A percentile compares a stretch with the other conserved stretches of the same genome.
Evolutionary conservation across 2,329 filamentous ascomycete genomes (phyloP).

Genomic region (Fusarium albosuccineum): DNA sequence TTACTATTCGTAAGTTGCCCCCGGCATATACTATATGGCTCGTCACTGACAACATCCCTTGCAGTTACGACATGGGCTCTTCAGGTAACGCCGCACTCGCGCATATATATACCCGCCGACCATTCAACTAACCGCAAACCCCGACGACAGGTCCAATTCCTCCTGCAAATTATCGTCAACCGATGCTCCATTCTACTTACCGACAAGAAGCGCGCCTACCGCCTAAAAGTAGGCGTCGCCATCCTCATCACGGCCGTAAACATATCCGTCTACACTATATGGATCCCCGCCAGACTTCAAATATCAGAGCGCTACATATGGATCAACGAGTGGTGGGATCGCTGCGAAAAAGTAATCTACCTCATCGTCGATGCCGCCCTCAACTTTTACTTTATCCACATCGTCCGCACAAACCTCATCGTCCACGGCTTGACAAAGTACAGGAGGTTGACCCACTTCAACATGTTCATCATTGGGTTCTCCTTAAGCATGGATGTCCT

Average conservation of each 20-base stretch:
- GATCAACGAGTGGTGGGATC: conserved; percentile 46
- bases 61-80: conserved; percentile 47
- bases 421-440: conserved; percentile 43
- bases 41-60: conserved; percentile 9
- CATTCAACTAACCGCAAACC: neutral
- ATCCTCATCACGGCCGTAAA: conserved; percentile 44
- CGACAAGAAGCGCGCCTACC: conserved; percentile 31
- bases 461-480: conserved; percentile 47
- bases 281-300: conserved; percentile 44
- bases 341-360: conserved; percentile 47
- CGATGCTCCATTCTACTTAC: conserved; percentile 43
- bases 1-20: conserved; percentile 41
- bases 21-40: accelerated
- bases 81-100: conserved; percentile 27
- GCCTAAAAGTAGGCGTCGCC: conserved; percentile 39
- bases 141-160: conserved; percentile 35
- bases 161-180: conserved; percentile 48
- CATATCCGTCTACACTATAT: conserved; percentile 45
- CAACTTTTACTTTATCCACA: conserved; percentile 45
- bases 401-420: conserved; percentile 41
- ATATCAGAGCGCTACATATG: conserved; percentile 42
- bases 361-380: conserved; percentile 42
- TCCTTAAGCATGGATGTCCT: conserved; percentile 46
- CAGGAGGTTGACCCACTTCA: conserved; percentile 43
- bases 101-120: neutral